These are phyloP conservation scores for Fusarium papillatum DNA, from an alignment of 2,329 filamentous ascomycete species.

Conservation along the genomic window DNA sequence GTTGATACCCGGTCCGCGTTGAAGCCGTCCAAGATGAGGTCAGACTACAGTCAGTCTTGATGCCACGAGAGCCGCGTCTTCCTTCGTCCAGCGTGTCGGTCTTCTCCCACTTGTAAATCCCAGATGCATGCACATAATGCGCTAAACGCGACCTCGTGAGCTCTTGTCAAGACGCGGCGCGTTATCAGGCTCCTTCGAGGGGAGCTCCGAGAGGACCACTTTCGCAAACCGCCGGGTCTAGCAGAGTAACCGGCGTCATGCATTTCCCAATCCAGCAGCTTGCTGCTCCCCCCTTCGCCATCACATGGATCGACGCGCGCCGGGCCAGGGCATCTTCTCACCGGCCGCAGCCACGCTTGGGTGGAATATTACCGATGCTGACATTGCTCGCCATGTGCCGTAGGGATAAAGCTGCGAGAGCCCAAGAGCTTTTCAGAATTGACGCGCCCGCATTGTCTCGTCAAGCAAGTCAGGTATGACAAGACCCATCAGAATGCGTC, in stretches of 20 bases:
- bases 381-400: slow-evolving; percentile 19
- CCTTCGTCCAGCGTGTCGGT: slow-evolving; percentile 4
- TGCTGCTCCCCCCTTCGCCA: slow-evolving; percentile 40
- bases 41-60: slow-evolving; percentile 28
- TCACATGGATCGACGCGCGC: slow-evolving; percentile 43
- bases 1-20: not conserved
- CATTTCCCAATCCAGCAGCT: slow-evolving; percentile 43
- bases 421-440: slow-evolving; percentile 1
- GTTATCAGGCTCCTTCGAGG: slow-evolving; percentile 31
- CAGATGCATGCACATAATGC: slow-evolving; percentile 26
- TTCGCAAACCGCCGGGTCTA: slow-evolving; percentile 34
- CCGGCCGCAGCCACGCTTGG: slow-evolving; percentile 43
- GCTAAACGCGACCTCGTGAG: slow-evolving; percentile 45
- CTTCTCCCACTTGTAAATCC: slow-evolving; percentile 9
- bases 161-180: slow-evolving; percentile 34
- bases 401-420: slow-evolving; percentile 6
- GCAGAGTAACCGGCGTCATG: slow-evolving; percentile 39
- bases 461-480: slow-evolving; percentile 20
- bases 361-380: slow-evolving; percentile 41
- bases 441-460: not conserved
- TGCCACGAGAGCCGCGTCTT: slow-evolving; percentile 13
- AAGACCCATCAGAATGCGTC: slow-evolving; percentile 25
- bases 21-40: slow-evolving; percentile 23
- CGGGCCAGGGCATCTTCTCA: slow-evolving; percentile 38
- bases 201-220: slow-evolving; percentile 13